Base-by-base conservation (phyloP, 2,329 filamentous ascomycete genomes). In the Exserohilum turcica region DNA sequence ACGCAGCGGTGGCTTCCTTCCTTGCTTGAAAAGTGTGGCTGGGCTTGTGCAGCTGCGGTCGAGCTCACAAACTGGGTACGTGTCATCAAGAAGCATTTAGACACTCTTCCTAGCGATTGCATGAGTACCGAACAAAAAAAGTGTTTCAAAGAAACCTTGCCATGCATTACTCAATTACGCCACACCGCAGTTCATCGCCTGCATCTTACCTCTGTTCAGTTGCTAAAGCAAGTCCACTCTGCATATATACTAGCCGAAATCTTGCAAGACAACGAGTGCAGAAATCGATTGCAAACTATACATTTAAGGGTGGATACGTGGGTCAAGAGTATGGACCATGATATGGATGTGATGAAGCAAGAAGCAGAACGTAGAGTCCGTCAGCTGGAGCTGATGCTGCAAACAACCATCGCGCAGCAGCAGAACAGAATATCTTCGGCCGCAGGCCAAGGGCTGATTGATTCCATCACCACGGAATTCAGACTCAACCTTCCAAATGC, bases 1-100 rank as follows among this genome's bases (percentile, higher is more conserved):
- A 63, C 65, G 18, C 60, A 53, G n/a, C 68, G 63, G 47, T 73
- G 68, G 67, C 40, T 74, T 13, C 72, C 75, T 6, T 52, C 50
- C 0, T 46, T 72, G 12, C 57, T 76, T 21, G 19, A 54, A 36
- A 48, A 67, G 12, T 54, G 64, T 13, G 56, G 55, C 24, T 73
- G 61, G 67, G 60, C 70, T 36, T 77, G 73, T 48, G 59, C 75
- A 15, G 64, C 67, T 12, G 71, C 75, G 1, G 63, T 71, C 3
- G 75, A 77, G 60, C 57, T 77, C 27, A 77, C 66, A n/a, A 61
- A 64, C 39, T 76, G 74, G 73, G 66, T 65, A 2, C 59, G 35
- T 3, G 38, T 66, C 7, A 44, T 76, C 18, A 48, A 54, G 5
- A 63, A 31, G 40, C 28, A 43, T 28, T 6, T 62, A 42, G 50